Percentiles rank a stretch among this genome's conserved stretches.
Conservation (phyloP, 2,329 filamentous ascomycete species). For the Colletotrichum salicis region DNA sequence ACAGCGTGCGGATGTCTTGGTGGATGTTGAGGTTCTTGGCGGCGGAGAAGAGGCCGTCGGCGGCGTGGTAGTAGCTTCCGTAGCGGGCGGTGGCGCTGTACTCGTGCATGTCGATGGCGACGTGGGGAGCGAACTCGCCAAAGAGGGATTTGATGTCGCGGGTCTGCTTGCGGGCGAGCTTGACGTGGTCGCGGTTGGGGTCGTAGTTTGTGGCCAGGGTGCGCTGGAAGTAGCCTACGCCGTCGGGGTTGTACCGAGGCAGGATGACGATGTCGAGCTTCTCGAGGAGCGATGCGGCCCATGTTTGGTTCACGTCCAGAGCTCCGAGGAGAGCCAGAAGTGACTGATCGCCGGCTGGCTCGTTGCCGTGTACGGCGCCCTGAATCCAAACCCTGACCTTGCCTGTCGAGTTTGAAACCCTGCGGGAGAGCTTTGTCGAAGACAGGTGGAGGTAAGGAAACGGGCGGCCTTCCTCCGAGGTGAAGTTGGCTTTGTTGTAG, state of each 20-base stretch:
- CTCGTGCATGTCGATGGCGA: conserved; percentile 47
- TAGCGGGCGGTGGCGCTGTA: conserved; percentile 39
- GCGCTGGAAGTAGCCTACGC: conserved; percentile 47
- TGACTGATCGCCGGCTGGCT: conserved; percentile 46
- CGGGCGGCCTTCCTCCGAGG: conserved; percentile 40
- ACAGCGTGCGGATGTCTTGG: conserved; percentile 41
- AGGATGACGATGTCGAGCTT: conserved; percentile 44
- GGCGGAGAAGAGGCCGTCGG: conserved; percentile 46
- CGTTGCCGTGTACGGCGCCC: conserved; percentile 46
- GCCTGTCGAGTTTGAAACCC: conserved; percentile 29
- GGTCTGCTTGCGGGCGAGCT: conserved; percentile 46
- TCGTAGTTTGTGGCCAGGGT: conserved; percentile 44
- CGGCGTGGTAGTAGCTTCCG: conserved; percentile 36
- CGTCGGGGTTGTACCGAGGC: conserved; percentile 48
- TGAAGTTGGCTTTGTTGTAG: conserved; percentile 39
- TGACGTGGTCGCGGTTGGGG: conserved; percentile 47
- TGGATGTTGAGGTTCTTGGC: conserved; percentile 49
- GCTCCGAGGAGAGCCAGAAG: conserved; percentile 45
- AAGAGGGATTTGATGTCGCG: conserved; percentile 45
- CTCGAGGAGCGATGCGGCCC: conserved; percentile 42
- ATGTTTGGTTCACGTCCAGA: conserved; percentile 42
- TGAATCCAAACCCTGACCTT: conserved; percentile 47
- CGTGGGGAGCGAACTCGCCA: conserved; percentile 42
- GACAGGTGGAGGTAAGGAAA: conserved; percentile 39
- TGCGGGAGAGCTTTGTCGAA: conserved; percentile 10